A percentile compares a stretch with the other conserved stretches of the same genome.
Evolutionary conservation across 495 filamentous ascomycete species (phyloP).

Genomic region (Neurospora sp.): DNA sequence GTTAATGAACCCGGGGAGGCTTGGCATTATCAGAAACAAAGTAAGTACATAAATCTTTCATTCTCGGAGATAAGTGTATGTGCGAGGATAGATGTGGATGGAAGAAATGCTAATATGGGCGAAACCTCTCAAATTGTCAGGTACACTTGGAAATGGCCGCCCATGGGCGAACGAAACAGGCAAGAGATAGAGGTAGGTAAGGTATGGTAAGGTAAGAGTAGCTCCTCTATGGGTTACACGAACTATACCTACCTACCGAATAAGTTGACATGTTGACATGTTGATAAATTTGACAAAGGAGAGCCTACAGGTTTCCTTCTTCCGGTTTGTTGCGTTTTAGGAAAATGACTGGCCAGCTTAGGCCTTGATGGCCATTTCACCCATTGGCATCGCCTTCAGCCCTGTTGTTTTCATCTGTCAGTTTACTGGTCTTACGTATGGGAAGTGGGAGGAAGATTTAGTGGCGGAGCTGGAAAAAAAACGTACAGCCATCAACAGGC

Average conservation of each 20-base stretch:
- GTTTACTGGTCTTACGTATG: background rate
- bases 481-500: constrained; percentile 42
- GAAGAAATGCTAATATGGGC: background rate
- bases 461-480: background rate
- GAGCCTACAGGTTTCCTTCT: background rate
- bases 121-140: background rate
- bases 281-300: background rate
- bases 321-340: background rate
- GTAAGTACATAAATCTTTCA: background rate
- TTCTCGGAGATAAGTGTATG: background rate
- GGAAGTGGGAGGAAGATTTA: background rate
- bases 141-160: background rate
- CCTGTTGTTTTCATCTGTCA: constrained; percentile 17
- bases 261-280: background rate
- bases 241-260: background rate
- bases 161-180: background rate
- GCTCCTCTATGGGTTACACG: background rate
- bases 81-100: background rate
- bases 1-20: background rate
- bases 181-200: background rate
- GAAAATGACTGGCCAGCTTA: constrained; percentile 7
- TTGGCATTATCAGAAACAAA: background rate
- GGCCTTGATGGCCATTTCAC: constrained; percentile 42
- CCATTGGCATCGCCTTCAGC: constrained; percentile 42
- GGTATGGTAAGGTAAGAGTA: background rate